Evolutionary conservation across 352 stramenopile genomes (phyloP), one percentile per base, ranked within the genome.

Genomic region (Plasmopara viticola): DNA sequence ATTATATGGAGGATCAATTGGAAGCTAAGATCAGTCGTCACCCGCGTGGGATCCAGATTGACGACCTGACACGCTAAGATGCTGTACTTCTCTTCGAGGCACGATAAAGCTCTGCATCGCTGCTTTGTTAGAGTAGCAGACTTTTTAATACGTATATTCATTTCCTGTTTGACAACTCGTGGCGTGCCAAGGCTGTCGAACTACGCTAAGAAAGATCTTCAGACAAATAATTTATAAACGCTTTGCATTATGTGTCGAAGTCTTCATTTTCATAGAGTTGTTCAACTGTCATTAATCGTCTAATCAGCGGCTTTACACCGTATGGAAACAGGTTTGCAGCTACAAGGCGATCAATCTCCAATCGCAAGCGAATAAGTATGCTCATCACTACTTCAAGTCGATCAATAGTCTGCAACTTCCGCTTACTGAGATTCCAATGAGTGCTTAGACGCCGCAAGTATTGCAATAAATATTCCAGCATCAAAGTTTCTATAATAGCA

Each of bases 1-100:
- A 86, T 41, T 90, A 72, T 37, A 86, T 90, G 76, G 73, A 90
- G 33, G 60, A 84, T n/a, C 72, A 90, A 46, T 66, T 90, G 25
- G 56, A 82, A 44, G 48, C 58, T 18, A 90, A 90, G 53, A 46
- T 86, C 20, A 78, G 78, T 44, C 78, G 72, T 28, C 56, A 48
- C 37, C 69, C 74, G 9, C 64, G 70, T 30, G 76, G 74, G 7
- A 79, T 87, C 51, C 60, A 41, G 42, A 45, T 76, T 51, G 62
- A 84, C 45, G 67, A 83, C 9, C 59, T 60, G 28, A 59, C 67
- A 17, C 47, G 51, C 37, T 70, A 66, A 50, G 18, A 25, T 25
- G 33, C 18, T 14, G 31, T 51, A 30, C 46, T 15, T 42, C 17
- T 44, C 15, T 47, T 39, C 44, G 3, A 25, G 20, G 20, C 20